These are phyloP conservation scores for Rugosomyces carneus DNA, from an alignment of 1,284 basidiomycete species.

Conservation along the genomic window DNA sequence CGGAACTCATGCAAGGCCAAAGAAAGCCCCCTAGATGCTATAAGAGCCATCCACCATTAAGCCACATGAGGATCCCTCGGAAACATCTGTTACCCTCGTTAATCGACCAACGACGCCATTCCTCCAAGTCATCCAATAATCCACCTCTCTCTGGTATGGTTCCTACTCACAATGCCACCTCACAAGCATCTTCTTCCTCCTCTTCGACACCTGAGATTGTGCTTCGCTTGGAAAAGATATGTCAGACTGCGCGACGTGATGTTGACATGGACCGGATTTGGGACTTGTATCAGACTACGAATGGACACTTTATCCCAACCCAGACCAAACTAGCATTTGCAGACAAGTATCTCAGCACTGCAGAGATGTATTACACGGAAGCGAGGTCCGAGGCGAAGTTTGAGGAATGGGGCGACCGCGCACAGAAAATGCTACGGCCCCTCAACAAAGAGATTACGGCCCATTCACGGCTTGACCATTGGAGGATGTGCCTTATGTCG, in stretches of 20 bases:
- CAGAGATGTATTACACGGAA: conserved; percentile 22
- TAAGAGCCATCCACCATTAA: conserved; percentile 9
- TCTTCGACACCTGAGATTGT: background rate
- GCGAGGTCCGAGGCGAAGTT: conserved; percentile 22
- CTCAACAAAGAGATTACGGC: conserved; percentile 17
- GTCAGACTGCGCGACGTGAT: conserved; percentile 3
- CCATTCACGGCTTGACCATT: conserved; percentile 8
- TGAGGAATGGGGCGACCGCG: conserved; percentile 32
- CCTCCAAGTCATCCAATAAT: background rate
- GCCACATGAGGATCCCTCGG: background rate
- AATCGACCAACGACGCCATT: conserved; percentile 20
- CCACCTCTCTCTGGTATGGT: background rate
- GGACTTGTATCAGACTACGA: conserved; percentile 26
- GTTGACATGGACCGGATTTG: conserved; percentile 36
- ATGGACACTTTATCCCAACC: conserved; percentile 16
- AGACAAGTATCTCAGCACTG: conserved; percentile 24
- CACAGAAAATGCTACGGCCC: conserved; percentile 29
- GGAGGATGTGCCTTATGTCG: conserved; percentile 27
- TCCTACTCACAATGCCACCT: background rate
- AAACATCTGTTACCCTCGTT: conserved; percentile 1
- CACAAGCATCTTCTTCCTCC: background rate
- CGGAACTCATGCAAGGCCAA: conserved; percentile 23
- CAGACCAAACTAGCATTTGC: conserved; percentile 28
- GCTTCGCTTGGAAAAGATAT: conserved; percentile 7
- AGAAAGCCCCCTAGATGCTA: conserved; percentile 14